Conservation (phyloP, 176 grass and related monocot genomes). For the Pharus latifolius region DNA sequence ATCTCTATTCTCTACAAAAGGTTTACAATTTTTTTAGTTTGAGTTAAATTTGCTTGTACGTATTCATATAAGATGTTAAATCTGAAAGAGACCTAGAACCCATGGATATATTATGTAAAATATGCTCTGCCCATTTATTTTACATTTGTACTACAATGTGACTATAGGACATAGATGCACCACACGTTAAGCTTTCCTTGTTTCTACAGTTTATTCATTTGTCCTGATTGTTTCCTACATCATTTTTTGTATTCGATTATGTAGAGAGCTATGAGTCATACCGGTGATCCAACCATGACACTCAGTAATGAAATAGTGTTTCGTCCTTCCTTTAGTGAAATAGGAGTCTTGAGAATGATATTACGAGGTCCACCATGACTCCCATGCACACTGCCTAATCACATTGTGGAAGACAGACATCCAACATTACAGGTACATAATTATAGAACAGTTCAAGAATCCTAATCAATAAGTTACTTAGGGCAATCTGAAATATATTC, state of each 20-base stretch:
- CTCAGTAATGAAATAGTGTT: constrained; percentile 63
- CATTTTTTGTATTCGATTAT: not conserved
- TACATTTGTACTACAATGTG: not conserved
- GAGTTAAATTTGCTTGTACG: not conserved
- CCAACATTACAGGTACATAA: not conserved
- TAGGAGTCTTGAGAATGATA: constrained; percentile 31
- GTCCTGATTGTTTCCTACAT: too few relatives aligned
- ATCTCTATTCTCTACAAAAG: not conserved
- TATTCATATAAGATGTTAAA: not conserved
- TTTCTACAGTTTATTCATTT: not conserved
- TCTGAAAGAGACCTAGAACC: not conserved
- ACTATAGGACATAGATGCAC: not conserved
- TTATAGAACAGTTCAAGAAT: not conserved
- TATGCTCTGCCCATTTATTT: not conserved
- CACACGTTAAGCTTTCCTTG: not conserved
- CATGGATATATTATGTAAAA: not conserved
- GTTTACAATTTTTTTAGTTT: not conserved
- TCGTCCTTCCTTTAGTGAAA: constrained; percentile 33
- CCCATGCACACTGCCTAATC: constrained; percentile 51
- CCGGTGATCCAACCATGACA: constrained; percentile 68
- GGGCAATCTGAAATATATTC: not conserved
- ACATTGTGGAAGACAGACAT: not conserved
- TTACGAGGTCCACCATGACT: constrained; percentile 14
- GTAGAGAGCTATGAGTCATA: constrained; percentile 29
- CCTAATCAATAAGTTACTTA: not conserved